phyloP scores from a whole-genome alignment of 352 stramenopile species.

The Phytophthora megakarya region DNA sequence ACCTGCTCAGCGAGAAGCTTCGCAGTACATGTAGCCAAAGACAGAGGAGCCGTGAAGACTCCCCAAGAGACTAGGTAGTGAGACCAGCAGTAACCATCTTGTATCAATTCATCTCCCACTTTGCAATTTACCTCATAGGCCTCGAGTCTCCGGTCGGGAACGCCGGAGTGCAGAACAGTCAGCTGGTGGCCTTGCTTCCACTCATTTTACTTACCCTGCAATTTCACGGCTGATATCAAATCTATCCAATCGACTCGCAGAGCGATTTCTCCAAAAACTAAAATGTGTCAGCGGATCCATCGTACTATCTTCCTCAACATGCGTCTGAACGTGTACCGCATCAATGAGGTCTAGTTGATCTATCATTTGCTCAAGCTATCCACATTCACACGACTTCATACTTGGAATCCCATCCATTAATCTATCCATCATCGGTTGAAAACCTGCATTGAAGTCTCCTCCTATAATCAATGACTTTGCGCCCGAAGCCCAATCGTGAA shows the following conservation, averaged over 20 bases:
- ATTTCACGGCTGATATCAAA: not conserved
- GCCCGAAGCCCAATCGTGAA: not conserved
- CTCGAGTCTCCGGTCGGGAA: not conserved
- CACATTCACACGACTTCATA: not conserved
- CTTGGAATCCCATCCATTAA: not conserved
- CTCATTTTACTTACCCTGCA: not conserved
- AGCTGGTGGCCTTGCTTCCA: not conserved
- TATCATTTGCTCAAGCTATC: not conserved
- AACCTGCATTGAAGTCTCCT: constrained; percentile 4
- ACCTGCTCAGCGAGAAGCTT: too few species aligned
- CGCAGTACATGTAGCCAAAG: too few species aligned
- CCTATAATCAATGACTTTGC: not conserved
- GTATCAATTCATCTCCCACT: not conserved
- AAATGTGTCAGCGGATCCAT: not conserved
- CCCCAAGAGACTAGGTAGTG: not conserved
- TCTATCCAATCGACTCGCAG: not conserved
- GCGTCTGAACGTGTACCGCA: not conserved
- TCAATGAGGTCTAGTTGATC: not conserved
- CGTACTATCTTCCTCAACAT: not conserved
- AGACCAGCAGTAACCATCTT: too few species aligned
- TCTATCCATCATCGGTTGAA: not conserved
- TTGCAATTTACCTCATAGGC: not conserved
- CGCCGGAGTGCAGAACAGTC: not conserved
- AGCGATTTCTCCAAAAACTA: not conserved
- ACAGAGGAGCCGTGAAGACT: not conserved